A percentile compares a stretch with the other conserved stretches of the same genome.
Evolutionary conservation across 2,329 filamentous ascomycete genomes (phyloP).

Genomic region (Hypoxylon sp.): DNA sequence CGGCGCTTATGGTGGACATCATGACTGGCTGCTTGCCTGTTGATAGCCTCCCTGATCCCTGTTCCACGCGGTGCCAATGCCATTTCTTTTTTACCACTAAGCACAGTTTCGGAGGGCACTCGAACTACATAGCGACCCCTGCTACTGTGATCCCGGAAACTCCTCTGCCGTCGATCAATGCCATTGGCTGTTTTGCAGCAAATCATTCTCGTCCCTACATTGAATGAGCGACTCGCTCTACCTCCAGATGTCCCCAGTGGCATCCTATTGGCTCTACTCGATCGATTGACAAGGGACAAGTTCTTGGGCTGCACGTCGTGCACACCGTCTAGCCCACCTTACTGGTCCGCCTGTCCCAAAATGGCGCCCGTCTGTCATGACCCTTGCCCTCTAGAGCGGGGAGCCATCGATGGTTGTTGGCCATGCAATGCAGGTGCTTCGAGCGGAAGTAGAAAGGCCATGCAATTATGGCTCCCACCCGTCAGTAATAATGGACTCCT

Average conservation of each 20-base stretch:
- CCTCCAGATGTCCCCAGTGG: conserved; percentile 18
- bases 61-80: conserved; percentile 34
- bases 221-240: conserved; percentile 53
- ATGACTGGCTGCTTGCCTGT: conserved; percentile 34
- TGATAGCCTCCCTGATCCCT: conserved; percentile 35
- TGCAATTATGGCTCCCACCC: conserved; percentile 29
- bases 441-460: conserved; percentile 20
- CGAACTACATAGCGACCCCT: conserved; percentile 32
- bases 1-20: conserved; percentile 39
- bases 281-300: conserved; percentile 41
- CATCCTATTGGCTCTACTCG: conserved; percentile 51
- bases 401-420: conserved; percentile 47
- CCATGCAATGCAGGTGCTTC: conserved; percentile 46
- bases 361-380: conserved; percentile 51
- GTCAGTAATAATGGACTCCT: conserved; percentile 41
- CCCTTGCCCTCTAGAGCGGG: conserved; percentile 47
- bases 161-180: conserved; percentile 33
- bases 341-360: conserved; percentile 51
- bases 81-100: conserved; percentile 34
- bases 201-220: conserved; percentile 51
- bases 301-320: conserved; percentile 50
- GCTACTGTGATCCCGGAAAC: conserved; percentile 34
- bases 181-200: conserved; percentile 50
- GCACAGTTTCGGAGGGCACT: conserved; percentile 31
- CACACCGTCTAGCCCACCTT: conserved; percentile 51